Percentiles rank a stretch among this genome's conserved stretches.
Evolutionary conservation across 225 moss, liverwort and hornwort genomes (phyloP).

Genomic region (Asterella californica): DNA sequence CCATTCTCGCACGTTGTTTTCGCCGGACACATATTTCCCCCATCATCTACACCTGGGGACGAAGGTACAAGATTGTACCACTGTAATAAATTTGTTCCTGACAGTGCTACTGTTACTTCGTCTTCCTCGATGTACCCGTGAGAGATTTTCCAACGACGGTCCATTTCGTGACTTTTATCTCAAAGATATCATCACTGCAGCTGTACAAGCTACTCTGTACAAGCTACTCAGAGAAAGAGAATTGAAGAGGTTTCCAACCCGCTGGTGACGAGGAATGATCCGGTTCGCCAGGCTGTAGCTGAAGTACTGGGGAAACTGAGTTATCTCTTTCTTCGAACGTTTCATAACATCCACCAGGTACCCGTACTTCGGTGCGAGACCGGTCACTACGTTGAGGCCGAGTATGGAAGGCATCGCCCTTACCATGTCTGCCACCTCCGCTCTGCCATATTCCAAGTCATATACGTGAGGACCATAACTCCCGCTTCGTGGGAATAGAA

Average conservation of each 20-base stretch:
- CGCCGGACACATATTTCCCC: too few species aligned
- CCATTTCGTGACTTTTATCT: conserved; percentile 39
- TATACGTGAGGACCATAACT: too few species aligned
- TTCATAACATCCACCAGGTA: conserved; percentile 56
- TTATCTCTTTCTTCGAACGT: conserved; percentile 37
- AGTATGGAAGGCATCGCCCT: conserved; percentile 50
- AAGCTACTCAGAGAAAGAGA: conserved; percentile 43
- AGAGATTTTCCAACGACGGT: not conserved
- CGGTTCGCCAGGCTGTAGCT: conserved; percentile 56
- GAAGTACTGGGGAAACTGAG: conserved; percentile 58
- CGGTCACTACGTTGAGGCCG: conserved; percentile 44
- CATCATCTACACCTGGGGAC: too few species aligned
- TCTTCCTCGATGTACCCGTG: too few species aligned
- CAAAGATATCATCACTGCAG: conserved; percentile 48
- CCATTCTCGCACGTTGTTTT: too few species aligned
- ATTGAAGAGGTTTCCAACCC: conserved; percentile 32
- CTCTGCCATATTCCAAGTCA: conserved; percentile 4
- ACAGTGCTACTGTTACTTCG: too few species aligned
- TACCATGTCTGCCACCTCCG: conserved; percentile 49
- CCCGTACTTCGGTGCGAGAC: conserved; percentile 53
- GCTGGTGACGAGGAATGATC: conserved; percentile 42
- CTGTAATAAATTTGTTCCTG: too few species aligned
- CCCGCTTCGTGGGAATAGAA: too few species aligned
- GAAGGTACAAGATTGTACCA: too few species aligned
- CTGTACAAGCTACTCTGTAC: conserved; percentile 50